Evolutionary conservation across 2,329 filamentous ascomycete genomes (phyloP).

Genomic region (Lecanosticta acicola): DNA sequence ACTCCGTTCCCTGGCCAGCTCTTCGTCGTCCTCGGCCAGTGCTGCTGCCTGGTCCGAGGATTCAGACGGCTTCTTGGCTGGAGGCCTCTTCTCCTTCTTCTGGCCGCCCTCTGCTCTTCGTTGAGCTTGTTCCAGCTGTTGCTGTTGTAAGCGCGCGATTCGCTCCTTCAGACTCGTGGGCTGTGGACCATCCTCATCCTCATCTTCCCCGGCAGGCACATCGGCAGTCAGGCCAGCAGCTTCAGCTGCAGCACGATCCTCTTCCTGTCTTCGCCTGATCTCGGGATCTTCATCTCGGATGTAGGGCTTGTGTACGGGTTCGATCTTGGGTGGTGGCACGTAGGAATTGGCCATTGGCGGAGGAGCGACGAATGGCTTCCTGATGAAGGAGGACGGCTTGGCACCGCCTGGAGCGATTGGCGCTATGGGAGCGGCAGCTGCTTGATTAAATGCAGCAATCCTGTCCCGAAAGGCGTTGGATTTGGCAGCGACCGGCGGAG

Average conservation of each 20-base stretch:
- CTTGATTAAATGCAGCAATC: constrained; percentile 94
- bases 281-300: constrained; percentile 79
- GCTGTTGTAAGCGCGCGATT: constrained; percentile 87
- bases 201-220: constrained; percentile 41
- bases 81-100: constrained; percentile 65
- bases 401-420: constrained; percentile 75
- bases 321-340: constrained; percentile 67
- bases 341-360: constrained; percentile 90
- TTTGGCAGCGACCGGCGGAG: constrained; percentile 61
- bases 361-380: constrained; percentile 93
- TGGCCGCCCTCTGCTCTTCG: constrained; percentile 72
- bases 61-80: constrained; percentile 59
- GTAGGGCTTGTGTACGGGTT: constrained; percentile 68
- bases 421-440: constrained; percentile 75
- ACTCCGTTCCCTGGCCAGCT: constrained; percentile 34
- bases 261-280: constrained; percentile 56
- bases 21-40: constrained; percentile 33
- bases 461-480: constrained; percentile 89
- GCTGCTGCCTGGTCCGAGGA: constrained; percentile 35
- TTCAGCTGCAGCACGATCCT: constrained; percentile 62
- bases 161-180: constrained; percentile 90
- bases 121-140: constrained; percentile 83
- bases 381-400: constrained; percentile 66
- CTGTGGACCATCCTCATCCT: constrained; percentile 76
- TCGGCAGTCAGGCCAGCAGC: constrained; percentile 53